These are phyloP conservation scores for Yarrowia deformans DNA, from an alignment of 805 yeast species.

Conservation along the genomic window DNA sequence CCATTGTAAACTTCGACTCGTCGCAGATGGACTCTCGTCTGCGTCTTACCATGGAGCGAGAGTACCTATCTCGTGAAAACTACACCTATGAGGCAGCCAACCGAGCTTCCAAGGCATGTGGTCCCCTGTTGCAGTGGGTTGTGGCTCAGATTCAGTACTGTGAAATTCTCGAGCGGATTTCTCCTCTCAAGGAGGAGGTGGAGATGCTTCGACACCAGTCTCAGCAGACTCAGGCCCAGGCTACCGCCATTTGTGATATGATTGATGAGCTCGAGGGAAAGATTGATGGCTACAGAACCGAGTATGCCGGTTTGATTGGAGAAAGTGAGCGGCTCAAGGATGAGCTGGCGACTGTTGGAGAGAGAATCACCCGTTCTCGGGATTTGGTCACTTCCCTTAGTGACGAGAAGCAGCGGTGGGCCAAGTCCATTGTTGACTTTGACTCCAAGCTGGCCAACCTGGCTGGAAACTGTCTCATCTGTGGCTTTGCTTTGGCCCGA, in stretches of 20 bases:
- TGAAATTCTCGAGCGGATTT: conserved; percentile 69
- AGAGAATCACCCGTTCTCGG: conserved; percentile 67
- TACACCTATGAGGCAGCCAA: conserved; percentile 77
- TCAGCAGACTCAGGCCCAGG: conserved; percentile 67
- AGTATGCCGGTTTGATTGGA: conserved; percentile 76
- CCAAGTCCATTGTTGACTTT: conserved; percentile 61
- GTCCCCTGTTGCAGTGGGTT: conserved; percentile 89
- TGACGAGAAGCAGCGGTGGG: conserved; percentile 78
- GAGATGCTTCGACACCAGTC: conserved; percentile 64
- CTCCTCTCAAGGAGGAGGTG: conserved; percentile 77
- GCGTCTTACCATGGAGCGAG: conserved; percentile 63
- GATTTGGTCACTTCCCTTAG: conserved; percentile 68
- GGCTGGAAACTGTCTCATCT: conserved; percentile 70
- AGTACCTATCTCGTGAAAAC: conserved; percentile 67
- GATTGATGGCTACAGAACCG: conserved; percentile 70
- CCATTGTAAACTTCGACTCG: conserved; percentile 76
- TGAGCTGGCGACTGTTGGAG: conserved; percentile 70
- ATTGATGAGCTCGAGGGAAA: conserved; percentile 72
- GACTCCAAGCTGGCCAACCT: conserved; percentile 55
- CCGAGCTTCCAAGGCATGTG: conserved; percentile 94
- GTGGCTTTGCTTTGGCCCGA: conserved; percentile 68
- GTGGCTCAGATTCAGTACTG: conserved; percentile 86
- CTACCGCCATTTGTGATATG: conserved; percentile 82
- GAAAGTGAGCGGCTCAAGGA: conserved; percentile 76
- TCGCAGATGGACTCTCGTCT: conserved; percentile 61